Evolutionary conservation across 2,329 filamentous ascomycete species (phyloP).

Genomic region (Ambrosiella beaveri): DNA sequence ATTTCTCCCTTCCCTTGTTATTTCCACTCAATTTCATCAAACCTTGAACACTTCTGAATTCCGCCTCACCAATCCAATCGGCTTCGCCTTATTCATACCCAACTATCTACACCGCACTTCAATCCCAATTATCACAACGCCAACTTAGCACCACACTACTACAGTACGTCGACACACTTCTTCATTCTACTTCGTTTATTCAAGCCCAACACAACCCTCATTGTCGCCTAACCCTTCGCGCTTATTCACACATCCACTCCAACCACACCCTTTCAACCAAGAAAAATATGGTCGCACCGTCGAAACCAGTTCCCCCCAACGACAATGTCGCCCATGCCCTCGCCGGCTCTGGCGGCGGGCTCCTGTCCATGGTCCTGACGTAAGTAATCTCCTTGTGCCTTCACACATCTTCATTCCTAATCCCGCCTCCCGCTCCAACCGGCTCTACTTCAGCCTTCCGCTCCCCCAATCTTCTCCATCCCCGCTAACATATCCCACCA

Average conservation of each 20-base stretch:
- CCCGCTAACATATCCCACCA: not conserved
- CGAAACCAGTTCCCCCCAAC: conserved; percentile 60
- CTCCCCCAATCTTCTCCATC: not conserved
- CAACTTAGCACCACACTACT: not conserved
- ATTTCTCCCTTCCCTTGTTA: not conserved
- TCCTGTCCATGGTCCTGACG: conserved; percentile 92
- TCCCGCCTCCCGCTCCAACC: not conserved
- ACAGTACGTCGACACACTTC: not conserved
- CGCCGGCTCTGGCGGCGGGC: conserved; percentile 79
- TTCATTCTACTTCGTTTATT: not conserved
- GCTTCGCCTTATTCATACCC: not conserved
- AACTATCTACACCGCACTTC: not conserved
- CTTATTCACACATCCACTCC: no score
- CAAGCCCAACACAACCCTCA: not conserved
- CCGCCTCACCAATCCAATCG: not conserved
- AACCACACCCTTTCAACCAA: no score
- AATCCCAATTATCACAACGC: not conserved
- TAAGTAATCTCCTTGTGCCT: conserved; percentile 24
- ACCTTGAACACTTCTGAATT: not conserved
- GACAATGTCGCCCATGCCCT: conserved; percentile 95
- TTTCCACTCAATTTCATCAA: not conserved
- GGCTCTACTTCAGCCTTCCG: not conserved
- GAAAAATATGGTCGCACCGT: conserved; percentile 22
- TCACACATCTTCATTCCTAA: not conserved
- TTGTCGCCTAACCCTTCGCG: not conserved